phyloP scores from a whole-genome alignment of 225 moss, liverwort and hornwort species.

The Thuidium tamariscinum region DNA sequence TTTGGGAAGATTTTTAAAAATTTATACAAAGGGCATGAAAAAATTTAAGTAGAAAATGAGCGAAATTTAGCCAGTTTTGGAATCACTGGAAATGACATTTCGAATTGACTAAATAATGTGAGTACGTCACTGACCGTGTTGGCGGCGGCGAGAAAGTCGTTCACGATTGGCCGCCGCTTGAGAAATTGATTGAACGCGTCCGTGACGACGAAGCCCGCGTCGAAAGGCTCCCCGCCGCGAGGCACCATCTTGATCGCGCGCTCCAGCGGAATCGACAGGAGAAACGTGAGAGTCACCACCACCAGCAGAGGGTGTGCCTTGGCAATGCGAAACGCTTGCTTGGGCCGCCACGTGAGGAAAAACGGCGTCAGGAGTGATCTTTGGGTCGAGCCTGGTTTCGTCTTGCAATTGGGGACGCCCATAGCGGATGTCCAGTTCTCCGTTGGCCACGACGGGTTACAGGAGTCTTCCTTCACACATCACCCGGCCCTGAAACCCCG shows the following conservation, averaged over 20 bases:
- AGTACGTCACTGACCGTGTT: slow-evolving; percentile 17
- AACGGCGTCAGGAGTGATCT: neutral
- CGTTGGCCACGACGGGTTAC: neutral
- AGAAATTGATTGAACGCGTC: neutral
- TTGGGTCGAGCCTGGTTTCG: neutral
- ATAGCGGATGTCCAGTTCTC: neutral
- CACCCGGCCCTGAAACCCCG: neutral
- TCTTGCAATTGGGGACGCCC: neutral
- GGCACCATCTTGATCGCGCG: slow-evolving; percentile 16
- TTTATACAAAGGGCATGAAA: too few relatives aligned
- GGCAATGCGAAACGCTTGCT: neutral
- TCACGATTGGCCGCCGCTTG: neutral
- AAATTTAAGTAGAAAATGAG: too few relatives aligned
- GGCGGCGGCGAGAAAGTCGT: slow-evolving; percentile 28
- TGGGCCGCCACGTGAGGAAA: slow-evolving; percentile 11
- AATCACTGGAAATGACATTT: neutral
- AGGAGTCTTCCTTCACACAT: neutral
- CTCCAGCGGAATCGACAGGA: slow-evolving; percentile 19
- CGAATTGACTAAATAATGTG: neutral
- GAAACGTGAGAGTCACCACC: neutral
- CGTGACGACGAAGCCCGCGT: slow-evolving; percentile 22
- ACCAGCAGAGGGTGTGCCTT: slow-evolving; percentile 25
- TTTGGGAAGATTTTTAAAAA: too few relatives aligned
- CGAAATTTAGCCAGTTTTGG: too few relatives aligned
- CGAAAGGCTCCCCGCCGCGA: slow-evolving; percentile 19